phyloP scores from a whole-genome alignment of 179 eudicot species.

The Silene noctiflora region DNA sequence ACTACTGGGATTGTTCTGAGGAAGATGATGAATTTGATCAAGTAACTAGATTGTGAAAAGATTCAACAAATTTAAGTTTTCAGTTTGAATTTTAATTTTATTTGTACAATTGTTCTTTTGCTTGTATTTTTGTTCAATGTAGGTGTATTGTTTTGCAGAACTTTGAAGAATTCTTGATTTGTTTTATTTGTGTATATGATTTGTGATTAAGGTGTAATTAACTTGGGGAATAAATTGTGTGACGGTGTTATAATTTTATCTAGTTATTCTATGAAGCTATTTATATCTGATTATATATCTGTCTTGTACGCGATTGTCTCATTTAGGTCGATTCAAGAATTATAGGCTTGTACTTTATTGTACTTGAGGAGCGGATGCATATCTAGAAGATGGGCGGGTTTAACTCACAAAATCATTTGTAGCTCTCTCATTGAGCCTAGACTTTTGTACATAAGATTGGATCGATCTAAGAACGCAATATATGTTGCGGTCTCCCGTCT shows the following conservation, averaged over 20 bases:
- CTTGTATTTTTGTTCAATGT: slow-evolving; percentile 18
- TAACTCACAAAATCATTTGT: not conserved
- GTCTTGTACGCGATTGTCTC: too few species aligned
- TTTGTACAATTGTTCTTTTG: slow-evolving; percentile 29
- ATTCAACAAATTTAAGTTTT: not conserved
- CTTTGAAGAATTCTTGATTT: slow-evolving; percentile 7
- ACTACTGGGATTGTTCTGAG: slow-evolving; percentile 57
- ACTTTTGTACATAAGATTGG: not conserved
- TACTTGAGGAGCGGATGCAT: too few species aligned
- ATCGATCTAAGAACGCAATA: too few species aligned
- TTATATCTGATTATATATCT: too few species aligned
- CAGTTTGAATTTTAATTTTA: not conserved
- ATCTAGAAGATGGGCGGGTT: too few species aligned
- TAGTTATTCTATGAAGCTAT: not conserved
- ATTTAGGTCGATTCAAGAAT: not conserved
- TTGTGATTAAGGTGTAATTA: slow-evolving; percentile 18
- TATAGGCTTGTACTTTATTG: not conserved
- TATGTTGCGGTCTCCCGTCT: not conserved
- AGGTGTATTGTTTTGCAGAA: slow-evolving; percentile 17
- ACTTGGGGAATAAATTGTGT: slow-evolving; percentile 5
- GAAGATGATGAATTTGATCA: slow-evolving; percentile 11
- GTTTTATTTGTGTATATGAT: slow-evolving; percentile 15
- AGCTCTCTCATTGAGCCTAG: not conserved
- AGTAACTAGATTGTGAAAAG: slow-evolving; percentile 16
- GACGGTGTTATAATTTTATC: not conserved